A percentile compares a stretch with the other conserved stretches of the same genome.
These are phyloP conservation scores for Schizothecium vesticola DNA, from an alignment of 495 filamentous ascomycete genomes.

Conservation along the genomic window DNA sequence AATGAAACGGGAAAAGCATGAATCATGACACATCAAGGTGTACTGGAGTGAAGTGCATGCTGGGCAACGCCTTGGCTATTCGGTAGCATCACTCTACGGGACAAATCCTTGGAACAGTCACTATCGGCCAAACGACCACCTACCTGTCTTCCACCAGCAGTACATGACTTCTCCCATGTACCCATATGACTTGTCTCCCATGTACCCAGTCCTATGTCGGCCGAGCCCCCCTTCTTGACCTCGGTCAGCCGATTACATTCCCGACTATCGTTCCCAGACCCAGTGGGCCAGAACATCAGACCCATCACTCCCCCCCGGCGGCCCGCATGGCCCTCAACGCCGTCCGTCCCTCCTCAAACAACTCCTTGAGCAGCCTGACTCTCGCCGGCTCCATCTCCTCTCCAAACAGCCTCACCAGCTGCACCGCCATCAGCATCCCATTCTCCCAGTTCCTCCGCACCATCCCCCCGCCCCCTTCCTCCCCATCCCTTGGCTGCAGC, in stretches of 20 bases:
- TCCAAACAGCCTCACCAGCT: background rate
- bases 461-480: background rate
- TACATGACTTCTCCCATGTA: background rate
- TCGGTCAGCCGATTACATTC: background rate
- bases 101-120: background rate
- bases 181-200: too few species aligned
- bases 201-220: background rate
- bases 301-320: background rate
- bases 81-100: background rate
- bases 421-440: background rate
- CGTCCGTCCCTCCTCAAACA: background rate
- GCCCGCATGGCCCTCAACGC: background rate
- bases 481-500: background rate
- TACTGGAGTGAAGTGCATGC: slow-evolving; percentile 6
- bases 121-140: background rate
- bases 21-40: slow-evolving; percentile 16
- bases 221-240: background rate
- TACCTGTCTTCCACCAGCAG: background rate
- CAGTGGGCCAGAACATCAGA: background rate
- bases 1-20: slow-evolving; percentile 37
- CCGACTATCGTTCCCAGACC: background rate
- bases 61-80: background rate
- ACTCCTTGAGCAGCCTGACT: background rate
- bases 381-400: background rate
- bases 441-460: background rate